These are phyloP conservation scores for Nakataea oryzae DNA, from an alignment of 2,329 filamentous ascomycete genomes.

Conservation along the genomic window DNA sequence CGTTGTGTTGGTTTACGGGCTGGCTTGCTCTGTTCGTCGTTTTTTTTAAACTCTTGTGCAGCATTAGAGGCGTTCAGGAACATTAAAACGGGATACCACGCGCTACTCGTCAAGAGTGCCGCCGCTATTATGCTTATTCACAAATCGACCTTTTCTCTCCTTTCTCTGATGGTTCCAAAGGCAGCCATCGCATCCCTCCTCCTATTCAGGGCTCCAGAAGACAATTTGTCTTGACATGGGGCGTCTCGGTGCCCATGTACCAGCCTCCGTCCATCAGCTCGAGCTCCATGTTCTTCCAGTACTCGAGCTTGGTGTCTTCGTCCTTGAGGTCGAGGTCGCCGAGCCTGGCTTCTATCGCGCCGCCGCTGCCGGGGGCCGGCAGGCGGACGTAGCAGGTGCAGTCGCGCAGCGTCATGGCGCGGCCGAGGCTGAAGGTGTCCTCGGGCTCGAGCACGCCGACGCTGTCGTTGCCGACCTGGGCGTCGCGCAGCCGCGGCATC, in stretches of 20 bases:
- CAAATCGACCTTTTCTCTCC: not conserved
- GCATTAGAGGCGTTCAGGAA: not conserved
- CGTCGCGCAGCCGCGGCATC: not conserved
- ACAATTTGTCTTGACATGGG: slow-evolving; percentile 13
- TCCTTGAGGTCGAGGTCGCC: slow-evolving; percentile 74
- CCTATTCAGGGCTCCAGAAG: slow-evolving; percentile 7
- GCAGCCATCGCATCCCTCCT: too few relatives aligned
- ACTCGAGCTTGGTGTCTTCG: slow-evolving; percentile 50
- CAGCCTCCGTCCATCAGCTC: slow-evolving; percentile 57
- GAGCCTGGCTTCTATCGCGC: slow-evolving; percentile 44
- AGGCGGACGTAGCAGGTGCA: slow-evolving; percentile 66
- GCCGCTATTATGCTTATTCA: not conserved
- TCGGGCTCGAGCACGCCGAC: not conserved
- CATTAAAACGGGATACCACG: not conserved
- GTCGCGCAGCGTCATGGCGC: slow-evolving; percentile 74
- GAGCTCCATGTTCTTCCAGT: slow-evolving; percentile 57
- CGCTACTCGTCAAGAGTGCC: not conserved
- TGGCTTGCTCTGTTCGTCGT: not conserved
- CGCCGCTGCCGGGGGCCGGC: slow-evolving; percentile 7
- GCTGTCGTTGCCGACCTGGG: not conserved
- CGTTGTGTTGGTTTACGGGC: not conserved
- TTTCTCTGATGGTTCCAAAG: not conserved
- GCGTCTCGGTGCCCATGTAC: slow-evolving; percentile 33
- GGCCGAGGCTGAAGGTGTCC: slow-evolving; percentile 8
- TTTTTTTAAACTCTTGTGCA: not conserved